phyloP scores from a whole-genome alignment of 108 stramenopile species.

The Epithemia pelagica region DNA sequence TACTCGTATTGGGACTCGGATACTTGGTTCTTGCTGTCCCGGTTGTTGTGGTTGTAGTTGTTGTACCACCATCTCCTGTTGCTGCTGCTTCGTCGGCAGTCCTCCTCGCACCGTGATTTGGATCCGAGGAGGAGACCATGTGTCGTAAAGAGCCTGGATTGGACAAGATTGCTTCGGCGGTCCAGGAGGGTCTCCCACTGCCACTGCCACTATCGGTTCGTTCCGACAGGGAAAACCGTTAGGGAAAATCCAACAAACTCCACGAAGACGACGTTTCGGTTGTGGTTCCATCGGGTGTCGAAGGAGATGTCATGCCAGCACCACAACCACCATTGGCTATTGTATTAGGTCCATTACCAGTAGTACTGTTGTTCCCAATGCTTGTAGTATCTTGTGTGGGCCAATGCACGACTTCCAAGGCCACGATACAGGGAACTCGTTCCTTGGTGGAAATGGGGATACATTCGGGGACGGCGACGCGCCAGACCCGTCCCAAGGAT shows the following conservation, averaged over 20 bases:
- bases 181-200: background rate
- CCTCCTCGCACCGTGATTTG: too few species aligned
- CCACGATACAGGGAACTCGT: conserved; percentile 90
- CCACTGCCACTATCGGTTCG: background rate
- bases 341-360: too few species aligned
- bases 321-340: background rate
- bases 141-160: background rate
- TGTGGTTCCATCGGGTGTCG: too few species aligned
- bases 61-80: background rate
- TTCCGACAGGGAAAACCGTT: background rate
- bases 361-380: too few species aligned
- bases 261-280: background rate
- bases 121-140: background rate
- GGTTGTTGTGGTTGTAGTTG: background rate
- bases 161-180: background rate
- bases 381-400: background rate
- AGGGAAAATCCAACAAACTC: background rate
- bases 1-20: background rate
- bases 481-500: conserved; percentile 53
- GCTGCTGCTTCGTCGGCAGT: background rate
- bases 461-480: conserved; percentile 74
- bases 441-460: conserved; percentile 87
- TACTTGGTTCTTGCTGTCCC: background rate
- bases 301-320: too few species aligned
- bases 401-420: conserved; percentile 85